Base-by-base conservation (phyloP, 1,284 basidiomycete species). In the Erythrobasidium hasegawianum region DNA sequence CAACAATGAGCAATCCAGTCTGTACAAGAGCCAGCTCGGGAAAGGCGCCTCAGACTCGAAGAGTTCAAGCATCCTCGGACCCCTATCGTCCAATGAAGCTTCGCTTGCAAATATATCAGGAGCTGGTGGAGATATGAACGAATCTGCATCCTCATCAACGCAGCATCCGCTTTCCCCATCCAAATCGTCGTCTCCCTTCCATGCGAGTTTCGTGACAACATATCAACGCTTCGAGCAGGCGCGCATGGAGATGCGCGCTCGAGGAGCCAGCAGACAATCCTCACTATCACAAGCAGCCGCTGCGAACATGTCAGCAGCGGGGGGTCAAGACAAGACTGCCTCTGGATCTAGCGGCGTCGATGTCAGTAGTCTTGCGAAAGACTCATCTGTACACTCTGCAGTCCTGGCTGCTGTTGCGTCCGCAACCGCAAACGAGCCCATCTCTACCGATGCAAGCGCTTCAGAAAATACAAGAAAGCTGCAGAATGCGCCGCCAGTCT, bases 401-500 rank as follows among this genome's bases (percentile, higher is more conserved):
- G 61, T 55, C 43, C 50, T 57, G n/a, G 64, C 40, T 2, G 39
- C 64, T 29, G 60, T 61, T 38, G 67, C 58, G 22, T 61, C 38
- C 56, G 70, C 62, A 52, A 47, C 43, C 14, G 43, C 16, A 24
- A 47, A 47, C 43, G 43, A n/a, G 22, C 27, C 54, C 1, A 43
- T 38, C 1, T 26, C 39, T 29, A 64, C 68, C 13, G 72, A 20
- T 4, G 26, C 9, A 10, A 7, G 14, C 9, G 4, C 7, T 16
- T n/a, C 50, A 53, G 26, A 16, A 7, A 7, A n/a, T 8, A 47
- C n/a, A 4, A n/a, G 45, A 24, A 24, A 47, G n/a, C 45, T 18
- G n/a, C 52, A 40, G 40, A 60, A 22, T 16, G 16, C 24, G 20
- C 66, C 73, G 5, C 70, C 72, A 49, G 66, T 73, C 3, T 75